Percentiles rank a stretch among this genome's conserved stretches.
Conservation (phyloP, 371 early-diverging fungal genomes). For the Fennellomyces sp. region DNA sequence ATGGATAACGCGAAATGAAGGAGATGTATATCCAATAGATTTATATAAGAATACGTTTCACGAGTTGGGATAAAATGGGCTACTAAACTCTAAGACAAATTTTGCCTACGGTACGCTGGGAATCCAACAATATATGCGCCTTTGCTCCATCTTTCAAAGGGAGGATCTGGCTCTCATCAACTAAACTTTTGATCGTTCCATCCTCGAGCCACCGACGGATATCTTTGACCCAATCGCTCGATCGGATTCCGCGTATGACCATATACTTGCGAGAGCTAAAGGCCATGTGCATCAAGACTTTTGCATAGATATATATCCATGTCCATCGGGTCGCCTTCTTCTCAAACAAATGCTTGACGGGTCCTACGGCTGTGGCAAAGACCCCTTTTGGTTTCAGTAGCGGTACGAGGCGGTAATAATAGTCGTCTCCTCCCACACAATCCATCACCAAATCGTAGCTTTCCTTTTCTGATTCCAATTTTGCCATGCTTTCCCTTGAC, state of each 20-base stretch:
- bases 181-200: constrained; percentile 1
- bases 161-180: constrained; percentile 11
- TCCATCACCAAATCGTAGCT: constrained; percentile 51
- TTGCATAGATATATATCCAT: constrained; percentile 3
- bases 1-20: too few relatives aligned
- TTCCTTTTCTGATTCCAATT: constrained; percentile 11
- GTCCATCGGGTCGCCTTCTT: constrained; percentile 8
- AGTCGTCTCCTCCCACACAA: constrained; percentile 56
- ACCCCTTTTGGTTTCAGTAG: constrained; percentile 36
- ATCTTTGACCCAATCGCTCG: background rate
- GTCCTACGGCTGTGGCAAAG: constrained; percentile 48
- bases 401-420: constrained; percentile 29
- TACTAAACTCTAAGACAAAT: too few relatives aligned
- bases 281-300: background rate
- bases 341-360: constrained; percentile 23
- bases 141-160: constrained; percentile 35
- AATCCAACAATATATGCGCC: constrained; percentile 38
- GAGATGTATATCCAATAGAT: too few relatives aligned
- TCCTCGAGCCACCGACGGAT: constrained; percentile 1
- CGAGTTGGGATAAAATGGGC: too few relatives aligned
- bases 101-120: constrained; percentile 53
- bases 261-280: constrained; percentile 15
- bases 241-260: constrained; percentile 9
- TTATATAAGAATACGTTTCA: too few relatives aligned
- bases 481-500: constrained; percentile 23